These are phyloP conservation scores for Tylopilus sp. DNA, from an alignment of 1,284 basidiomycete genomes.

Conservation along the genomic window DNA sequence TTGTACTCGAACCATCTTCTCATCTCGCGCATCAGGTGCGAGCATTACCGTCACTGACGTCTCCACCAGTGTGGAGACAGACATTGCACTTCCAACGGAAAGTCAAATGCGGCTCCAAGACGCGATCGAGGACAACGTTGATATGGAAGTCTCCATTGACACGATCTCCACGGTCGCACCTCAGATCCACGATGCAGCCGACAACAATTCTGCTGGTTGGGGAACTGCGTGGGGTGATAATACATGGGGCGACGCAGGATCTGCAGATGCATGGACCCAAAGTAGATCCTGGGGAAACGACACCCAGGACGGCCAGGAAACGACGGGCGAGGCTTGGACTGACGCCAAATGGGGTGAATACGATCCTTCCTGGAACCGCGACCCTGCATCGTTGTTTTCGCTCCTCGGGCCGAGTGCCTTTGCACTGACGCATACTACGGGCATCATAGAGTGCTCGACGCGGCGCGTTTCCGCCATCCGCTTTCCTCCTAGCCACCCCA, in stretches of 20 bases:
- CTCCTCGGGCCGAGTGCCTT: slow-evolving; percentile 45
- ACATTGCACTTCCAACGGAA: slow-evolving; percentile 25
- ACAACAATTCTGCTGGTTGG: slow-evolving; percentile 5
- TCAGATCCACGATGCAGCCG: background rate
- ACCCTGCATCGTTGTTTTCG: slow-evolving; percentile 32
- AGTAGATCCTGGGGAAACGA: slow-evolving; percentile 6
- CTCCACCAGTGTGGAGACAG: slow-evolving; percentile 14
- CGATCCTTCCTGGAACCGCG: slow-evolving; percentile 28
- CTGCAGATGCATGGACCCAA: slow-evolving; percentile 16
- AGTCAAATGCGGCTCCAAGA: slow-evolving; percentile 26
- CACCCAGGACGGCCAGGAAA: slow-evolving; percentile 10
- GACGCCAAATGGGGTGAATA: slow-evolving; percentile 15
- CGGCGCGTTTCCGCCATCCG: slow-evolving; percentile 39
- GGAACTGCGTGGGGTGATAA: slow-evolving; percentile 6
- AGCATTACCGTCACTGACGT: slow-evolving; percentile 19
- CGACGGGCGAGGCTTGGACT: background rate
- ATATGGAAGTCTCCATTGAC: slow-evolving; percentile 18
- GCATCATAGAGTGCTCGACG: slow-evolving; percentile 49
- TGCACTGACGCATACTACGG: slow-evolving; percentile 48
- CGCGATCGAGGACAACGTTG: slow-evolving; percentile 32
- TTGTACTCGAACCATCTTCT: slow-evolving; percentile 2
- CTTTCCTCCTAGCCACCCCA: slow-evolving; percentile 24
- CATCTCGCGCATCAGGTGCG: slow-evolving; percentile 10
- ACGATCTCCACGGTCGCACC: background rate
- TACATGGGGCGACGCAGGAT: slow-evolving; percentile 8